Evolutionary conservation across 208 protist genomes (phyloP).

Genomic region (Crithidia brevicula): DNA sequence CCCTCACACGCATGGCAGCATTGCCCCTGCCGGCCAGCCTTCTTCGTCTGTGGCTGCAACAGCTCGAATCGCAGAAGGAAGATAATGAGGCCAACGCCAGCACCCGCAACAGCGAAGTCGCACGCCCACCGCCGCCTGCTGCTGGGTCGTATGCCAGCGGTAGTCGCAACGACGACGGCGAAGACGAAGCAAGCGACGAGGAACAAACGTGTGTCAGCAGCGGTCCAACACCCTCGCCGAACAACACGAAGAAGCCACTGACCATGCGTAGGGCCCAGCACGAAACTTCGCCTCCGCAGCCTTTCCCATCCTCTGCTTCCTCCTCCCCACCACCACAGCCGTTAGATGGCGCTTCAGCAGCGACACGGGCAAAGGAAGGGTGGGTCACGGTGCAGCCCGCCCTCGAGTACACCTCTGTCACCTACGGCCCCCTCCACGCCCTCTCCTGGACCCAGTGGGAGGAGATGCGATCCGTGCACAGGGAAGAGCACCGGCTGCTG

Average conservation of each 20-base stretch:
- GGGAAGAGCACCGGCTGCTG: conserved; percentile 18
- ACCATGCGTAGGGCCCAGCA: too few relatives aligned
- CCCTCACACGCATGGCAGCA: conserved; percentile 11
- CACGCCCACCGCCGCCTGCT: too few relatives aligned
- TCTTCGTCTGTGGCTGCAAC: conserved; percentile 18
- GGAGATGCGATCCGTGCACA: conserved; percentile 19
- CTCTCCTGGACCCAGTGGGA: conserved; percentile 28
- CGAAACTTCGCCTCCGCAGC: too few relatives aligned
- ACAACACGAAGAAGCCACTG: too few relatives aligned
- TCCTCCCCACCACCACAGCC: neutral
- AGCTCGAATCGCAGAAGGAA: neutral
- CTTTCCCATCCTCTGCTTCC: neutral
- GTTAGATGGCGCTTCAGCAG: too few relatives aligned
- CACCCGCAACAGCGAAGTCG: too few relatives aligned
- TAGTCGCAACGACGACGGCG: too few relatives aligned
- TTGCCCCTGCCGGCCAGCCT: conserved; percentile 10
- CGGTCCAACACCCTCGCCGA: too few relatives aligned
- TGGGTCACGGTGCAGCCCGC: conserved; percentile 33
- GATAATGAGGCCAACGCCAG: neutral
- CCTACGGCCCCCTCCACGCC: conserved; percentile 22
- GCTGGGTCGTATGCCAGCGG: too few relatives aligned
- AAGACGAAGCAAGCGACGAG: too few relatives aligned
- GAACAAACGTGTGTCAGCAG: too few relatives aligned
- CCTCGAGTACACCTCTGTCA: conserved; percentile 27
- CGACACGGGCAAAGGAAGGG: too few relatives aligned